Base-by-base conservation (phyloP, 78 protist species). In the Tieghemostelium lacteum region DNA sequence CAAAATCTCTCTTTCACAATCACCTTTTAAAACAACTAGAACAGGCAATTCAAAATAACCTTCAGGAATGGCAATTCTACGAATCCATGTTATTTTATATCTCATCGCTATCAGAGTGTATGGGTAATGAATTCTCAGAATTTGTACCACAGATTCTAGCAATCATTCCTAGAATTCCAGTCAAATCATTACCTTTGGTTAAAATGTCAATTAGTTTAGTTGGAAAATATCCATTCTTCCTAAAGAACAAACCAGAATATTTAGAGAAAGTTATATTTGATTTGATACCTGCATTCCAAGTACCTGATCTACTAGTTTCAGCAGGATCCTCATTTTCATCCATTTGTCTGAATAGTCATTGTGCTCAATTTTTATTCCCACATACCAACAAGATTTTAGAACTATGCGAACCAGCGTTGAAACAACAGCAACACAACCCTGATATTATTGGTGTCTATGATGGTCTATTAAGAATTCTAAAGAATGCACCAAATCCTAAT, bases 61-160 rank as follows among this genome's bases (percentile, higher is more conserved):
- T 3, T 7, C 54, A 31, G 50, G 1, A 36, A 8, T 83, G 91
- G 91, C 72, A 66, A 34, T 14, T 28, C 0, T 83, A 83, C 54
- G 91, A 83, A 45, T 69, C 73, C 0, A 70, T 63, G 5, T 72
- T 83, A 0, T 83, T 28, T 42, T 83, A 83, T 45, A 34, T 83
- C 8, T 83, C 49, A 3, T 20, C 76, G 4, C 37, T 78, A 16
- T 54, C 80, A 6, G 64, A 37, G 19, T 60, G 76, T 19, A 36
- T 37, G n/a, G 31, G 37, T 24, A 63, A 45, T 36, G 45, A 45
- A 40, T 52, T 60, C 28, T 49, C 40, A 2, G 55, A 66, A 3
- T 64, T 54, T 22, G 78, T 83, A 22, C 91, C 91, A 26, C 42
- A 28, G 4, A 39, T 83, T 10, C 63, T 83, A 33, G 20, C 26